Evolutionary conservation across 2,329 filamentous ascomycete genomes (phyloP).

Genomic region (Mariannaea elegans): DNA sequence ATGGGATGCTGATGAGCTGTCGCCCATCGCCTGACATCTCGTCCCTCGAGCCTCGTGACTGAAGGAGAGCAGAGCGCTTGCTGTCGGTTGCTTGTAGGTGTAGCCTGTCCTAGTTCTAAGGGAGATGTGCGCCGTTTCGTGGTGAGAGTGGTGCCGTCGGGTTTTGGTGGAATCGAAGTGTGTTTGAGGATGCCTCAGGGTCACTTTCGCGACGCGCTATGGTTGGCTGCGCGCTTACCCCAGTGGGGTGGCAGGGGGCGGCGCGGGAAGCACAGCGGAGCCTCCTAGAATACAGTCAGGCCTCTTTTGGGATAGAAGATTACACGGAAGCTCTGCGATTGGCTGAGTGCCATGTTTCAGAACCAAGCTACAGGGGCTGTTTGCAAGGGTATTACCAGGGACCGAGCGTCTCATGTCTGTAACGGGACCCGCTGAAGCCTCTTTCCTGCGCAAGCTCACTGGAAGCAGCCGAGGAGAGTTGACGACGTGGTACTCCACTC

Average conservation of each 20-base stretch:
- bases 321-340: slow-evolving; percentile 21
- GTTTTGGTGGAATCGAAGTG: slow-evolving; percentile 26
- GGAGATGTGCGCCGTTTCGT: slow-evolving; percentile 23
- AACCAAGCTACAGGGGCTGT: slow-evolving; percentile 23
- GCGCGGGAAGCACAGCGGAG: slow-evolving; percentile 34
- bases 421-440: slow-evolving; percentile 43
- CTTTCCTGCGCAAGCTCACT: background rate
- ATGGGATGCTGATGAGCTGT: slow-evolving; percentile 11
- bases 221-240: slow-evolving; percentile 33
- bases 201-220: slow-evolving; percentile 25
- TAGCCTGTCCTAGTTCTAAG: slow-evolving; percentile 23
- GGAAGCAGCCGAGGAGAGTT: slow-evolving; percentile 8
- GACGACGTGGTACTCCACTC: slow-evolving; percentile 4
- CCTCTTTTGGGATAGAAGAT: slow-evolving; percentile 37
- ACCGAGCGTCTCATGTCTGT: slow-evolving; percentile 54
- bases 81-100: slow-evolving; percentile 2
- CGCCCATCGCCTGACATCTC: slow-evolving; percentile 14
- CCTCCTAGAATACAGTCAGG: slow-evolving; percentile 26
- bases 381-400: slow-evolving; percentile 23
- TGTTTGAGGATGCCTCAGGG: slow-evolving; percentile 41
- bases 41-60: slow-evolving; percentile 1
- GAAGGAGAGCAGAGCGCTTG: background rate
- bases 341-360: slow-evolving; percentile 24
- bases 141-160: slow-evolving; percentile 11
- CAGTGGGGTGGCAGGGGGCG: slow-evolving; percentile 26